Conservation (phyloP, 495 filamentous ascomycete species). For the Symbiotaphrina buchneri region DNA sequence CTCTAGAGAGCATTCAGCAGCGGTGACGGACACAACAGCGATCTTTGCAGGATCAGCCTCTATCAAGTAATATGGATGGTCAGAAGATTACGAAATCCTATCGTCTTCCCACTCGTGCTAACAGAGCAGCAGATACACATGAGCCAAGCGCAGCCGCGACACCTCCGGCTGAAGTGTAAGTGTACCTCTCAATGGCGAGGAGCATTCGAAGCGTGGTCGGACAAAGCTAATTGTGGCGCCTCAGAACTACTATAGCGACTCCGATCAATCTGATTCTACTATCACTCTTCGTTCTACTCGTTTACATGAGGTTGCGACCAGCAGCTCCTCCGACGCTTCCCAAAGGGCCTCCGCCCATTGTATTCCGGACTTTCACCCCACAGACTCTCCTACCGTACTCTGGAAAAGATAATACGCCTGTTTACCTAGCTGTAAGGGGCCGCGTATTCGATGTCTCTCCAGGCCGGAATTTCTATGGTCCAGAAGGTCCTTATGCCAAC, state of each 20-base stretch:
- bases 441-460: constrained; percentile 70
- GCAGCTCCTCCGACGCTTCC: constrained; percentile 35
- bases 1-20: too few species aligned
- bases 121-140: too few species aligned
- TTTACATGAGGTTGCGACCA: constrained; percentile 46
- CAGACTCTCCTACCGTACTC: constrained; percentile 72
- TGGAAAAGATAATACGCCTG: constrained; percentile 33
- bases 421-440: constrained; percentile 71
- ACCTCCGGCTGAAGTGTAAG: too few species aligned
- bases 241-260: constrained; percentile 40
- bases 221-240: too few species aligned
- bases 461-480: constrained; percentile 81
- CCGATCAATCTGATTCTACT: constrained; percentile 64
- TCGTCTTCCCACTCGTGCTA: too few species aligned
- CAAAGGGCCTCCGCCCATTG: constrained; percentile 43
- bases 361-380: constrained; percentile 85
- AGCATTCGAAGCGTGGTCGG: too few species aligned
- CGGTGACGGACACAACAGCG: too few species aligned
- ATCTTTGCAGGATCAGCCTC: too few species aligned
- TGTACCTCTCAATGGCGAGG: too few species aligned
- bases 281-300: constrained; percentile 40
- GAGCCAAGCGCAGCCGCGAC: too few species aligned
- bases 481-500: constrained; percentile 80
- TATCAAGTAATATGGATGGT: too few species aligned
- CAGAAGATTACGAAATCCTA: too few species aligned